These are phyloP conservation scores for Chytriomyces sp. DNA, from an alignment of 192 early-diverging fungal genomes.

Conservation along the genomic window DNA sequence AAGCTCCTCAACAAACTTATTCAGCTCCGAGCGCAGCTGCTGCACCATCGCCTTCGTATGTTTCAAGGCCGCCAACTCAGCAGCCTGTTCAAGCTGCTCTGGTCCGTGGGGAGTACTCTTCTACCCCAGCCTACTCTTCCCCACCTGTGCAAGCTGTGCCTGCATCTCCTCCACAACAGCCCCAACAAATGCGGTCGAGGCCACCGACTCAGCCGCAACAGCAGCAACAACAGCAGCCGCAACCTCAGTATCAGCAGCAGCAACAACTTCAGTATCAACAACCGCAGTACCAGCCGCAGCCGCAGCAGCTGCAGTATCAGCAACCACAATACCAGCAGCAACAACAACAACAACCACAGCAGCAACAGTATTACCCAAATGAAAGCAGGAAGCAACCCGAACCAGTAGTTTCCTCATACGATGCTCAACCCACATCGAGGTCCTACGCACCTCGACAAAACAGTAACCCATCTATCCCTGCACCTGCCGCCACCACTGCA, in stretches of 20 bases:
- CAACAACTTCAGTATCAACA: background rate
- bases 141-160: conserved; percentile 2
- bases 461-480: background rate
- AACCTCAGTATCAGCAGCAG: background rate
- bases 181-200: background rate
- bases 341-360: background rate
- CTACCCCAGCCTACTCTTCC: background rate
- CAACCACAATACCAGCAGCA: background rate
- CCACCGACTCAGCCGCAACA: background rate
- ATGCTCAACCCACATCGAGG: no score
- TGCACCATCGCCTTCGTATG: background rate
- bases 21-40: background rate
- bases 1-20: background rate
- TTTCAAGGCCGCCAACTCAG: no score
- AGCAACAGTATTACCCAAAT: background rate
- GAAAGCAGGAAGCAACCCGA: no score
- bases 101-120: background rate
- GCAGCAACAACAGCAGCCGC: background rate
- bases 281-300: background rate
- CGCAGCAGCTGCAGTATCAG: background rate
- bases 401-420: no score
- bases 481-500: background rate
- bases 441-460: no score
- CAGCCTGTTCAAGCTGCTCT: background rate
- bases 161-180: background rate